These are phyloP conservation scores for Corchorus olitorius DNA, from an alignment of 345 rosid genomes.

Conservation along the genomic window DNA sequence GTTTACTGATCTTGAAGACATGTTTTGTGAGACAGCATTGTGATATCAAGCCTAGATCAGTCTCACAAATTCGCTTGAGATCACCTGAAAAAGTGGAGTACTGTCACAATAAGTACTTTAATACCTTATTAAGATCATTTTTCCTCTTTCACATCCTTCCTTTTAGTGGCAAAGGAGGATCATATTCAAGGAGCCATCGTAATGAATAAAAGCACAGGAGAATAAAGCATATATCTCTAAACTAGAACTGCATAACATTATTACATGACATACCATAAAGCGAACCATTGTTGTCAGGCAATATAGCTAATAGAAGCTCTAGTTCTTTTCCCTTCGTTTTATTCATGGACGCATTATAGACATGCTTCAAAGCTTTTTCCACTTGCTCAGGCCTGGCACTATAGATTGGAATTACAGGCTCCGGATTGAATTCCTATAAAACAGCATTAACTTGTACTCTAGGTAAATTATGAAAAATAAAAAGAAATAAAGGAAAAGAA, in stretches of 20 bases:
- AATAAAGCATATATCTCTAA: background rate
- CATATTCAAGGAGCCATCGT: background rate
- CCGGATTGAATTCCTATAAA: conserved; percentile 82
- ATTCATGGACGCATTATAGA: conserved; percentile 73
- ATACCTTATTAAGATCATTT: background rate
- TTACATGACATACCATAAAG: conserved; percentile 65
- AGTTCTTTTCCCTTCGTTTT: conserved; percentile 95
- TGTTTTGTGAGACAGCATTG: conserved; percentile 98
- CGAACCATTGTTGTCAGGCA: conserved; percentile 97
- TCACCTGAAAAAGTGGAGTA: conserved; percentile 56
- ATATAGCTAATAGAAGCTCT: conserved; percentile 86
- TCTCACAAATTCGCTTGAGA: conserved; percentile 96
- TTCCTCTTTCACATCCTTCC: background rate
- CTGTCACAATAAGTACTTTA: background rate
- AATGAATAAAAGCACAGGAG: background rate
- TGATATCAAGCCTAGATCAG: conserved; percentile 93
- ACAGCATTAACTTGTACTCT: background rate
- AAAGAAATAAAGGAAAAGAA: background rate
- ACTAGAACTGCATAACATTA: background rate
- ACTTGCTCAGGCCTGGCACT: conserved; percentile 96
- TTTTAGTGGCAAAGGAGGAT: background rate
- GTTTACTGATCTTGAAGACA: conserved; percentile 97
- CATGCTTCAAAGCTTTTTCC: conserved; percentile 94
- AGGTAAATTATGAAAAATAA: background rate
- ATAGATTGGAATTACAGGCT: conserved; percentile 89